phyloP scores from a whole-genome alignment of 2,329 filamentous ascomycete species.

The Trichoderma lentiforme region DNA sequence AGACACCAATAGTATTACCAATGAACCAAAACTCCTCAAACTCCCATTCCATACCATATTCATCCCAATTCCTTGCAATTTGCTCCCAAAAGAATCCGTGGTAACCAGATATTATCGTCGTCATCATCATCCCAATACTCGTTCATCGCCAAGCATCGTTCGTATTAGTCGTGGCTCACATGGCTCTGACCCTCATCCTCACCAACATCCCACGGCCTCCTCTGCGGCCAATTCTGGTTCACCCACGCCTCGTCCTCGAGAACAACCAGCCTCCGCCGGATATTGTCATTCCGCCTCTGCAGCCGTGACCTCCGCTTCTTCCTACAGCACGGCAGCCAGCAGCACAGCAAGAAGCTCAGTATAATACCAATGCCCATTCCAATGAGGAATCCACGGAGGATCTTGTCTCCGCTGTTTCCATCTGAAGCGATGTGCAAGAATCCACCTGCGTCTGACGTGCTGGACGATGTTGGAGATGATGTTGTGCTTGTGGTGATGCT shows the following conservation, averaged over 20 bases:
- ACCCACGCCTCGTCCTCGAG: constrained; percentile 4
- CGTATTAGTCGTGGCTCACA: constrained; percentile 1
- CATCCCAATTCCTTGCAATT: not conserved
- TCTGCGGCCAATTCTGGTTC: constrained; percentile 6
- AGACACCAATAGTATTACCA: not conserved
- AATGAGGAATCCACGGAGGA: constrained; percentile 34
- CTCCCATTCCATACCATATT: not conserved
- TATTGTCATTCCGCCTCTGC: not conserved
- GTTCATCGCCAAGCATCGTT: not conserved
- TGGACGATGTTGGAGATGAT: not conserved
- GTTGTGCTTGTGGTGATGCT: not conserved
- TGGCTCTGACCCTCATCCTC: not conserved
- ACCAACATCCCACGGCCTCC: constrained; percentile 4
- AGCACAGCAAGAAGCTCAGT: constrained; percentile 33
- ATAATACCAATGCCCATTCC: constrained; percentile 32
- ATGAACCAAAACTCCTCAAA: not conserved
- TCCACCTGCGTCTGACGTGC: no score
- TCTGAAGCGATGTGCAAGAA: constrained; percentile 28
- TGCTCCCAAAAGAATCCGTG: not conserved
- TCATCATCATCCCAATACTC: not conserved
- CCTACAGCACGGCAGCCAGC: constrained; percentile 34
- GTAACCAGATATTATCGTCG: not conserved
- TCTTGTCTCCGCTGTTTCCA: constrained; percentile 32
- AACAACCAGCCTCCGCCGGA: not conserved
- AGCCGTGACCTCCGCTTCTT: constrained; percentile 19